phyloP scores from a whole-genome alignment of 2,329 filamentous ascomycete species.

The Aspergillus ustus region DNA sequence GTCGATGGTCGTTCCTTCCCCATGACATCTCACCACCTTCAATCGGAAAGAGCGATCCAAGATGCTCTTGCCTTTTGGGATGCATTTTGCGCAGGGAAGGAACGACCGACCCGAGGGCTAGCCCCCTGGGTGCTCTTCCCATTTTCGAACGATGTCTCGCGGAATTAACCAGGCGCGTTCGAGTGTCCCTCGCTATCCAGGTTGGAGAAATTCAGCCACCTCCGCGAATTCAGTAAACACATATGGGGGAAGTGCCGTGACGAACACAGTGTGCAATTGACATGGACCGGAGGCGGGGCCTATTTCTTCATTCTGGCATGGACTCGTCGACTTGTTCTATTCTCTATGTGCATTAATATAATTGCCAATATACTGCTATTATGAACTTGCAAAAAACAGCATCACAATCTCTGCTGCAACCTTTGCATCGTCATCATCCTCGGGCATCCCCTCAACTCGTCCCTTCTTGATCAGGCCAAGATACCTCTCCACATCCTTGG shows the following conservation, averaged over 20 bases:
- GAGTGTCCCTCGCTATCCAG: background rate
- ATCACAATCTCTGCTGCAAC: conserved; percentile 39
- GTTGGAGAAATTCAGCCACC: background rate
- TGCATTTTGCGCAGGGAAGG: background rate
- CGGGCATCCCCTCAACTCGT: conserved; percentile 18
- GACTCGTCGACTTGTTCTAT: background rate
- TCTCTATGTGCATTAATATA: background rate
- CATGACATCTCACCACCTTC: background rate
- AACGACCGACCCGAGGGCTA: background rate
- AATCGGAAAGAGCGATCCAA: background rate
- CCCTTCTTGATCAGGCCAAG: conserved; percentile 28
- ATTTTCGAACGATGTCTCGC: background rate
- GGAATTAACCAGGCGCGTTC: no score
- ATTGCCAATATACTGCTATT: background rate
- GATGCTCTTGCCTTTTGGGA: background rate
- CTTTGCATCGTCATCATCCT: conserved; percentile 38
- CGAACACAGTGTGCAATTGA: background rate
- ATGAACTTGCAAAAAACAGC: conserved; percentile 28
- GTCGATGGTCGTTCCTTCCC: background rate
- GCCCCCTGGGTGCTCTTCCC: background rate
- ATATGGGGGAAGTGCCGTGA: background rate
- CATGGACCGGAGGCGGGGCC: background rate
- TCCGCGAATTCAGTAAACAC: background rate
- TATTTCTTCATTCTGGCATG: background rate
- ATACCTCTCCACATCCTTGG: conserved; percentile 19